Conservation (phyloP, 2,329 filamentous ascomycete species). For the Neoscytalidium dimidiatum region DNA sequence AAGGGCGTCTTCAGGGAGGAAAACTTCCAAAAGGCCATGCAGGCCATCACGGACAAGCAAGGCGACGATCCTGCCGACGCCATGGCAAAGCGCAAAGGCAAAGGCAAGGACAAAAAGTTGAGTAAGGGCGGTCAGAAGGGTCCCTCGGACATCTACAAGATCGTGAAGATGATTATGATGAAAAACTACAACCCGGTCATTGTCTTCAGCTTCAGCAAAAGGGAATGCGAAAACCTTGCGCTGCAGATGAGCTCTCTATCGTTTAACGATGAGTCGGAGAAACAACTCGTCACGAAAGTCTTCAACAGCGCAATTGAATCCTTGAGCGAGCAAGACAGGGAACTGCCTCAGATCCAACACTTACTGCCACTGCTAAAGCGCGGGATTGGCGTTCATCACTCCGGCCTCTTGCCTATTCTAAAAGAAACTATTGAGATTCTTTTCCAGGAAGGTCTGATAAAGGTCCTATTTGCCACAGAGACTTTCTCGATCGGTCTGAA, state of each 20-base stretch:
- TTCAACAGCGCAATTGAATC: conserved; percentile 92
- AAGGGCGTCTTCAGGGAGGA: conserved; percentile 95
- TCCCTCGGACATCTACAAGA: conserved; percentile 88
- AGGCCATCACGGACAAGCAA: conserved; percentile 82
- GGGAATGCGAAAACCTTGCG: conserved; percentile 90
- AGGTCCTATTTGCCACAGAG: conserved; percentile 96
- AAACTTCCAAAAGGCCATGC: conserved; percentile 97
- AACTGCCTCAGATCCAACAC: conserved; percentile 86
- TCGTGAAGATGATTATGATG: conserved; percentile 97
- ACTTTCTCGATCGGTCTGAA: conserved; percentile 98
- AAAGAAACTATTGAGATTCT: conserved; percentile 99
- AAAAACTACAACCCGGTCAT: conserved; percentile 98
- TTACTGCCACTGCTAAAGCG: conserved; percentile 84
- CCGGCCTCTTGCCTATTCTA: conserved; percentile 87
- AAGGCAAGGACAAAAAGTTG: conserved; percentile 86
- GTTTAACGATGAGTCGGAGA: conserved; percentile 96
- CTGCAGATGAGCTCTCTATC: conserved; percentile 82
- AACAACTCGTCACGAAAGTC: conserved; percentile 89
- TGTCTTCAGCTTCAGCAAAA: conserved; percentile 98
- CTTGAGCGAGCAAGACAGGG: conserved; percentile 86
- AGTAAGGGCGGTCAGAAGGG: conserved; percentile 78
- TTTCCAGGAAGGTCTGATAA: conserved; percentile 97
- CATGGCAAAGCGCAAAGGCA: conserved; percentile 79
- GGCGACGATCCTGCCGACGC: conserved; percentile 80
- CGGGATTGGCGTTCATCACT: conserved; percentile 97